Percentiles rank a stretch among this genome's conserved stretches.
phyloP scores from a whole-genome alignment of 1,284 basidiomycete species.

The Ustilago cynodontis region DNA sequence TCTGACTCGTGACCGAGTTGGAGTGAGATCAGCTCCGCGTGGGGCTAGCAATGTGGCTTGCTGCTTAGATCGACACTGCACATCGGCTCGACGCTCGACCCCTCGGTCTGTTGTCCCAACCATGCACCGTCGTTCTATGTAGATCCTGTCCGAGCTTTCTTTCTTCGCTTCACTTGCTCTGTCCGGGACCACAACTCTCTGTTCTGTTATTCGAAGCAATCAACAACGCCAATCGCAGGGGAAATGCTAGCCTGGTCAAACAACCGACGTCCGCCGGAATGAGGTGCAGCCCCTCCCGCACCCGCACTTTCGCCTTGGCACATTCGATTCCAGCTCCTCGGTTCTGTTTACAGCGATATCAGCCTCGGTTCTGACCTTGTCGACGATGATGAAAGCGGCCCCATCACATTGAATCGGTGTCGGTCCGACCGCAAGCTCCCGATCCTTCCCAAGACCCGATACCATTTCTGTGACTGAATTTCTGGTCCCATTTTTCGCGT shows the following conservation, averaged over 20 bases:
- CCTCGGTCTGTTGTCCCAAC: not conserved
- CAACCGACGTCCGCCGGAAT: not conserved
- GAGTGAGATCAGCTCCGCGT: too few species aligned
- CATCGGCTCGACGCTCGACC: not conserved
- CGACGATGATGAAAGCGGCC: too few species aligned
- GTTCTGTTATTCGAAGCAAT: too few species aligned
- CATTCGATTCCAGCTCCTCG: not conserved
- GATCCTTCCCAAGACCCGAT: not conserved
- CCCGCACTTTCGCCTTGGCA: not conserved
- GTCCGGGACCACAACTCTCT: too few species aligned
- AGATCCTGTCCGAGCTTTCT: not conserved
- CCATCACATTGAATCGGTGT: not conserved
- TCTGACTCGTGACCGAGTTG: not conserved
- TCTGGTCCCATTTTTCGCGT: not conserved
- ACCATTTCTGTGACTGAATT: not conserved
- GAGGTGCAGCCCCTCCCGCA: not conserved
- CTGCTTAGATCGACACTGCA: slow-evolving; percentile 1
- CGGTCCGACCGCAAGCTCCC: not conserved
- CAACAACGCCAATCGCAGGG: too few species aligned
- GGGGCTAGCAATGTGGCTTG: not conserved
- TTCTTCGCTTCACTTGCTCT: not conserved
- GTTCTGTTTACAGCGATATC: not conserved
- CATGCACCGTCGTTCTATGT: not conserved
- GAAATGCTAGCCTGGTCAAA: too few species aligned
- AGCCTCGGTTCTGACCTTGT: too few species aligned